Evolutionary conservation across 371 early-diverging fungal species (phyloP).

Genomic region (Mucor ambiguus): DNA sequence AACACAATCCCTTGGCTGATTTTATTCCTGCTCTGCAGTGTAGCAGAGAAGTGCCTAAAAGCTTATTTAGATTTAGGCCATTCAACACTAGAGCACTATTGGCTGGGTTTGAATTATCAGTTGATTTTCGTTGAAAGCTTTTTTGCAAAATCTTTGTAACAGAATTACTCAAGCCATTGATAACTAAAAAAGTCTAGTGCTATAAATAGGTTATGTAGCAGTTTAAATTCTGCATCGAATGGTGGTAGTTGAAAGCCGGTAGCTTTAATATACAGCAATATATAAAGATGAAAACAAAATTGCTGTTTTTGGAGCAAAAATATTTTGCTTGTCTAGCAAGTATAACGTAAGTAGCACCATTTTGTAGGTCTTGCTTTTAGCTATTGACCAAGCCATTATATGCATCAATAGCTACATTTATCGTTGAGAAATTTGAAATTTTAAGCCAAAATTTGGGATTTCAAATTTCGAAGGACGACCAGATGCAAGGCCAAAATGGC

Average conservation of each 20-base stretch:
- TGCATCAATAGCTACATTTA: neutral
- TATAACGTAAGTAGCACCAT: no score
- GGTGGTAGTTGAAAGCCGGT: neutral
- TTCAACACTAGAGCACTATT: no score
- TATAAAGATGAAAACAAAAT: neutral
- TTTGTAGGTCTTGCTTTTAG: neutral
- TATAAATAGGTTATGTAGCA: neutral
- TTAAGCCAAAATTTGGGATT: neutral
- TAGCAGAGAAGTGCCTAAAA: no score
- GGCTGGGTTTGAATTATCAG: neutral
- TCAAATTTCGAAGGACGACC: neutral
- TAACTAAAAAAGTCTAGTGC: neutral
- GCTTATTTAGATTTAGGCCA: no score
- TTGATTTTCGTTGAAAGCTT: neutral
- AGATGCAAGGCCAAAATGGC: neutral
- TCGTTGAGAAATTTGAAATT: neutral
- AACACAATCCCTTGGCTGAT: no score
- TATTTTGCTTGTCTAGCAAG: no score
- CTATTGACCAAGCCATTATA: neutral
- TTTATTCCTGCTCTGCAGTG: no score
- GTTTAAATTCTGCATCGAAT: neutral
- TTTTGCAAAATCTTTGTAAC: neutral
- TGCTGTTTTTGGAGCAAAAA: neutral
- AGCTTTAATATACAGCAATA: no score
- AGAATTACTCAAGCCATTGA: neutral